These are phyloP conservation scores for Ceratobasidium sp. DNA, from an alignment of 1,284 basidiomycete species.

Conservation along the genomic window DNA sequence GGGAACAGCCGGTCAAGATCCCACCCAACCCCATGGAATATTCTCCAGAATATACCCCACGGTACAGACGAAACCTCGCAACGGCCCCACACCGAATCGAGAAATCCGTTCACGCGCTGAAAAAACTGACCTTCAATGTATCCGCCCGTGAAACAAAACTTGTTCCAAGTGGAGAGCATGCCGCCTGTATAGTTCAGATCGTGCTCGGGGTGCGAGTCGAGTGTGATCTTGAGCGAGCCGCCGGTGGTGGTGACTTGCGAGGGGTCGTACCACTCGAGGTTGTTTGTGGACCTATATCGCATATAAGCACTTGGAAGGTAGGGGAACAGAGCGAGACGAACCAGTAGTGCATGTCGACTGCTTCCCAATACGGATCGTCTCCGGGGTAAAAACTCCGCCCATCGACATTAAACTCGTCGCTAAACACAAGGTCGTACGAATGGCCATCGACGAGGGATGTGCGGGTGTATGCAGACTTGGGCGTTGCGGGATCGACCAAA, in stretches of 20 bases:
- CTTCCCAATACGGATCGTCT: constrained; percentile 79
- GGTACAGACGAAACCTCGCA: constrained; percentile 52
- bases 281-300: constrained; percentile 45
- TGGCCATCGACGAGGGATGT: constrained; percentile 65
- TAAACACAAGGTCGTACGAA: constrained; percentile 73
- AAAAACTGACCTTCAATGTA: constrained; percentile 53
- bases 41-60: too few relatives aligned
- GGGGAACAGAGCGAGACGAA: background rate
- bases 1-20: too few relatives aligned
- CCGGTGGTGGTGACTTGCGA: constrained; percentile 57
- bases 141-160: constrained; percentile 61
- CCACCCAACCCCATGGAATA: too few relatives aligned
- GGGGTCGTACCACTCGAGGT: constrained; percentile 57
- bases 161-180: constrained; percentile 53
- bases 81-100: background rate
- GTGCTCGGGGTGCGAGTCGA: constrained; percentile 54
- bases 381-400: constrained; percentile 62
- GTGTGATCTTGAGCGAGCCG: constrained; percentile 58
- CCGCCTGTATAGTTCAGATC: constrained; percentile 56
- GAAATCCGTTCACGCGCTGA: background rate
- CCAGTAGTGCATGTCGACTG: constrained; percentile 81
- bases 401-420: constrained; percentile 70
- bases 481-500: constrained; percentile 75
- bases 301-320: background rate
- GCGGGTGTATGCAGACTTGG: constrained; percentile 68